Base-by-base conservation (phyloP, 139 green algal species). In the Protoeuglena noctilucae region DNA sequence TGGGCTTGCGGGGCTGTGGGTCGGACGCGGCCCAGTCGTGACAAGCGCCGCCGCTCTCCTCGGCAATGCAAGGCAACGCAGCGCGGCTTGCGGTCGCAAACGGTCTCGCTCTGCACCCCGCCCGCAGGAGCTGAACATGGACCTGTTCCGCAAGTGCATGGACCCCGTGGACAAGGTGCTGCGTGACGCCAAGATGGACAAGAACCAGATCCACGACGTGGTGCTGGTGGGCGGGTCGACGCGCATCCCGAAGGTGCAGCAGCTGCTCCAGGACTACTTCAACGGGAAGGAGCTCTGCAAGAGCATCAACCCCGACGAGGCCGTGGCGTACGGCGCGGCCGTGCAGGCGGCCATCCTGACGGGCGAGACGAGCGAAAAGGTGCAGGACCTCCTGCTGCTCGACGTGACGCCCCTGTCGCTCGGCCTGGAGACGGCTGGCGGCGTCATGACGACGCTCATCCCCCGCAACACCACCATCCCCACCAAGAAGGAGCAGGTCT, bases 121-220 rank as follows among this genome's bases (percentile, higher is more conserved):
- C n/a, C n/a, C n/a, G n/a, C n/a, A n/a, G n/a, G 91, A 98, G 82
- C 72, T 98, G 28, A 85, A 80, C 83, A 96, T 97, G 88, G 89
- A 97, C 76, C 64, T 97, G 54, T 97, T 97, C 82, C 70, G 90
- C 61, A 95, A 96, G 84, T 98, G 89, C 83, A 97, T 98, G 86
- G 89, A 96, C 58, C 90, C 90, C 23, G 90, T 98, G n/a, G 90
- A 95, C 77, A 92, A 88, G 66, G 77, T 69, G 58, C 54, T 93
- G 48, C 68, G 70, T 43, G 89, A 96, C 55, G 69, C 82, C 63
- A 95, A 95, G 78, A 73, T 91, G 47, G 83, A 88, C 76, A 93
- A 93, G 78, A 56, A 40, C 48, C 30, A 53, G 2, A 75, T 96
- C 14, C 76, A 96, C 60, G 88, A 96, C 29, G 72, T 94, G 12